phyloP scores from a whole-genome alignment of 2,329 filamentous ascomycete genomes.

The Colletotrichum eleusines region DNA sequence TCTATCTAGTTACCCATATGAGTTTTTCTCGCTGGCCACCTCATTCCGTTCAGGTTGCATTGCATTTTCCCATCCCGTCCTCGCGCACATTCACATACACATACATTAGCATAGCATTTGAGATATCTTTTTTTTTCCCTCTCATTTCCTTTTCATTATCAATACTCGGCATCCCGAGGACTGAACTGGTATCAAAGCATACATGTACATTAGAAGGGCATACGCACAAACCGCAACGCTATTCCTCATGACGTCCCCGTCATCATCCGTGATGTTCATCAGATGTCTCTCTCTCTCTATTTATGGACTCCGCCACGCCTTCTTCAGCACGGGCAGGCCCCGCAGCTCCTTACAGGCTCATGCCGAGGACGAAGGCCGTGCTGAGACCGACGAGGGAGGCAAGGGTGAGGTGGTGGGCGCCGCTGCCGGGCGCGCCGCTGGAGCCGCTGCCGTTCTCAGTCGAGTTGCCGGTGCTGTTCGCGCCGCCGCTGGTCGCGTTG shows the following conservation, averaged over 20 bases:
- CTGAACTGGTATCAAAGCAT: slow-evolving; percentile 40
- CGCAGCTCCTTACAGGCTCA: slow-evolving; percentile 49
- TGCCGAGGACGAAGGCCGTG: slow-evolving; percentile 52
- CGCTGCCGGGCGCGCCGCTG: slow-evolving; percentile 40
- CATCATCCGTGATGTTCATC: slow-evolving; percentile 2
- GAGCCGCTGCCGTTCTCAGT: slow-evolving; percentile 9
- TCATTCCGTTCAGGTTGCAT: slow-evolving; percentile 4
- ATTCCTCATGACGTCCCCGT: slow-evolving; percentile 25
- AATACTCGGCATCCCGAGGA: slow-evolving; percentile 16
- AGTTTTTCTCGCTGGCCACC: background rate
- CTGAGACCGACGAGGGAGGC: slow-evolving; percentile 54
- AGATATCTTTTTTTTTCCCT: background rate
- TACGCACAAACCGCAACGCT: slow-evolving; percentile 18
- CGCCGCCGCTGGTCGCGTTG: slow-evolving; percentile 41
- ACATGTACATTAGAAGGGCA: slow-evolving; percentile 39
- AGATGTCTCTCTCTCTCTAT: no score
- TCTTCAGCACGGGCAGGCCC: no score
- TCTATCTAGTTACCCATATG: background rate
- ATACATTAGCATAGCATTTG: slow-evolving; percentile 14
- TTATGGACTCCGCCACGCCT: no score
- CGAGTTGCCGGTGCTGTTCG: slow-evolving; percentile 35
- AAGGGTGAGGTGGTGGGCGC: slow-evolving; percentile 48
- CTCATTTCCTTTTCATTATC: slow-evolving; percentile 2
- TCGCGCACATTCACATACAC: slow-evolving; percentile 9
- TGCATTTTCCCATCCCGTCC: slow-evolving; percentile 2